phyloP scores from a whole-genome alignment of 306 rosid genomes.

The Ochetophila trinervis region DNA sequence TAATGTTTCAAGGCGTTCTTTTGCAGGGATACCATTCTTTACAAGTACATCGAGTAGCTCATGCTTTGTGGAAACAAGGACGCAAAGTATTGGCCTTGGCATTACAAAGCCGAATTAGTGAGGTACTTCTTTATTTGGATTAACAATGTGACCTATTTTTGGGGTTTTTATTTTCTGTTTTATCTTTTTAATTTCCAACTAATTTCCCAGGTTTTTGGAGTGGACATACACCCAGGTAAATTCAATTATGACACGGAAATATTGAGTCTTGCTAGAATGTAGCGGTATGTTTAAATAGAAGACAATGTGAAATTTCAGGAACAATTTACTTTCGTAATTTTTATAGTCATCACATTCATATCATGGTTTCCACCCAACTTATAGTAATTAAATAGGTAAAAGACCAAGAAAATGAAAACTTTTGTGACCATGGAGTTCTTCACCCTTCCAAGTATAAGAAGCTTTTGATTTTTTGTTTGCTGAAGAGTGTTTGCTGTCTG shows the following conservation, averaged over 20 bases:
- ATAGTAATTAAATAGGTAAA: not conserved
- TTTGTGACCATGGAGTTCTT: not conserved
- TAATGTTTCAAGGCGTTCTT: constrained; percentile 21
- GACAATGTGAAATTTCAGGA: not conserved
- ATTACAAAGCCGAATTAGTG: constrained; percentile 83
- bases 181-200: constrained; percentile 15
- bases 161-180: constrained; percentile 8
- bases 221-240: constrained; percentile 94
- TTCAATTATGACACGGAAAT: constrained; percentile 8
- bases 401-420: not conserved
- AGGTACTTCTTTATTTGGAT: constrained; percentile 49
- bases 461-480: constrained; percentile 17
- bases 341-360: not conserved
- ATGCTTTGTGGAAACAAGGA: constrained; percentile 74
- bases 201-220: constrained; percentile 72
- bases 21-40: constrained; percentile 85
- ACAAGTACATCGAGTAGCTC: constrained; percentile 83
- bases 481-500: constrained; percentile 13
- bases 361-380: not conserved
- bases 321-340: not conserved
- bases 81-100: constrained; percentile 80
- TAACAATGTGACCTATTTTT: not conserved
- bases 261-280: not conserved
- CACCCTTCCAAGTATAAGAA: not conserved
- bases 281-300: not conserved